Evolutionary conservation across 495 filamentous ascomycete species (phyloP).

Genomic region (Xylaria curta): DNA sequence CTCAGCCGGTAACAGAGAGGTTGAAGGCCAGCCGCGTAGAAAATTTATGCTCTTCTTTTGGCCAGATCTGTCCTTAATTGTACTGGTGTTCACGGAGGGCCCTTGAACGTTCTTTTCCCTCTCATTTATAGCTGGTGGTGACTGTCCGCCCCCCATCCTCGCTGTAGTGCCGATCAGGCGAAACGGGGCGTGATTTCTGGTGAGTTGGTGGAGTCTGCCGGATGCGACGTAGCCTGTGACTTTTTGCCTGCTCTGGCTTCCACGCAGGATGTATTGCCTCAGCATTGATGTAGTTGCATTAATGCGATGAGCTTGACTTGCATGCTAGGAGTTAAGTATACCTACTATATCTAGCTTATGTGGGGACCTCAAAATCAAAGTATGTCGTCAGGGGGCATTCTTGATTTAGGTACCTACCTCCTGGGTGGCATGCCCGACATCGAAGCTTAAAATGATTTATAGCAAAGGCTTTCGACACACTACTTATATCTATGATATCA

Average conservation of each 20-base stretch:
- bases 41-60: constrained; percentile 64
- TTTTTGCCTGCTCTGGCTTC: neutral
- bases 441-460: neutral
- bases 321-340: neutral
- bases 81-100: neutral
- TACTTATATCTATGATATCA: neutral
- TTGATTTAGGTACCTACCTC: neutral
- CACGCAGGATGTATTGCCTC: neutral
- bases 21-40: constrained; percentile 73
- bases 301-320: neutral
- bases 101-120: too few relatives aligned
- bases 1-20: constrained; percentile 69
- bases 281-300: neutral
- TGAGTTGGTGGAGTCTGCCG: neutral
- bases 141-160: constrained; percentile 18
- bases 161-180: neutral
- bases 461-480: neutral
- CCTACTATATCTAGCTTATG: neutral
- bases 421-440: too few relatives aligned
- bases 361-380: neutral
- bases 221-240: neutral
- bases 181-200: too few relatives aligned
- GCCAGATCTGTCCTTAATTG: neutral
- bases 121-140: neutral
- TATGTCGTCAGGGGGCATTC: neutral